Evolutionary conservation across 192 early-diverging fungal genomes (phyloP), one percentile per base, ranked within the genome.

Genomic region (Coemansia sp.): DNA sequence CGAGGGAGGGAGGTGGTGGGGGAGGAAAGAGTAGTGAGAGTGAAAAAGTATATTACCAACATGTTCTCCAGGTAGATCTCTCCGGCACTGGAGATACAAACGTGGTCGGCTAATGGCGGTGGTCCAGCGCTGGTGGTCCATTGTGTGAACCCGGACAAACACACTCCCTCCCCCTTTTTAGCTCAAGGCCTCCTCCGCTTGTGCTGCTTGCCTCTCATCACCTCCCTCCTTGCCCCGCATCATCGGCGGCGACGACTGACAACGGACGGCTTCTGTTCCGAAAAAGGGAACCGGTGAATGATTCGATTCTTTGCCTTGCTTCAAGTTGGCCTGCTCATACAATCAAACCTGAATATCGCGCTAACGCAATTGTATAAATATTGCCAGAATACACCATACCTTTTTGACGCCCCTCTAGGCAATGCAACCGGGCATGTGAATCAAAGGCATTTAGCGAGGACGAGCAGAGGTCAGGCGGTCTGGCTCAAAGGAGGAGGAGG

Each of bases 1-100:
- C 5, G 44, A 48, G 56, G 66, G 33, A 60, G 66, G 66, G 66
- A 67, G 37, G 64, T 56, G 56, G 56, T 56, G 33, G 50, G 66
- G 66, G 66, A 67, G 37, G 64, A 66, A 66, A 66, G 64, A 66
- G 64, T 48, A 36, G 64, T 51, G 64, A 56, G 33, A 9, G 40
- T 21, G 21, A 48, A 27, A 53, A 31, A 53, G 51, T 27, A 53
- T 53, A 53, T 53, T 53, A 53, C 27, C 21, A 53, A 53, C 21
- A 53, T 61, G 39, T 36, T 61, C 59, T 34, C 27, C 19, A 36
- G 27, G 27, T 34, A 35, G 62, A 61, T 61, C 35, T 39, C 39
- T 36, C 31, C 59, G 59, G 34, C 59, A 24, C 34, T 31, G 51
- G 21, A 11, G 27, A 53, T 13, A 31, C 51, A 53, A 53, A 31